Conservation (phyloP, 768 basidiomycete species). For the Termitomyces sp. region DNA sequence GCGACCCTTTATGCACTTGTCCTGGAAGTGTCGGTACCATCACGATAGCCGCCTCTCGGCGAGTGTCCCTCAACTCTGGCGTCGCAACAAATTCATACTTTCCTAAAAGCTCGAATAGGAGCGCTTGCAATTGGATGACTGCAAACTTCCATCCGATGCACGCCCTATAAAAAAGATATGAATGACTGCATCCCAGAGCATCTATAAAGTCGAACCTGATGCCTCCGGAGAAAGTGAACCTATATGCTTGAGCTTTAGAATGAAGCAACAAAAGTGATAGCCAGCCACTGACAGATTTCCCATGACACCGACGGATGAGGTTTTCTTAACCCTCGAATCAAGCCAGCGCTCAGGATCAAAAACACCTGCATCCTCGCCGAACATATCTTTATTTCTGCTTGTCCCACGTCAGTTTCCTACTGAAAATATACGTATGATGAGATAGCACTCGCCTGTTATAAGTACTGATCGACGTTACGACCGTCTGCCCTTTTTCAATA, state of each 20-base stretch:
- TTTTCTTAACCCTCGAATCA: conserved; percentile 28
- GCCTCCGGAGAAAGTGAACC: conserved; percentile 25
- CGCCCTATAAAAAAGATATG: conserved; percentile 14
- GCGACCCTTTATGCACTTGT: conserved; percentile 32
- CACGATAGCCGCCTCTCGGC: conserved; percentile 32
- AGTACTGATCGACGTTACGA: conserved; percentile 42
- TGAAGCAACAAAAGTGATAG: not conserved
- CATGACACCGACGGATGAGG: conserved; percentile 38
- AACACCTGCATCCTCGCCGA: conserved; percentile 39
- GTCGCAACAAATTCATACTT: conserved; percentile 47
- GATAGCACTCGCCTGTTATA: conserved; percentile 40
- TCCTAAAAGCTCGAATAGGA: conserved; percentile 46
- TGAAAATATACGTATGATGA: not conserved
- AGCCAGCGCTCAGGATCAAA: conserved; percentile 49
- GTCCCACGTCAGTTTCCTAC: not conserved
- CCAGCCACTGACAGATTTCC: conserved; percentile 34
- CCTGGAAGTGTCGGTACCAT: conserved; percentile 40
- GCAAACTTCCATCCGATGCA: conserved; percentile 35
- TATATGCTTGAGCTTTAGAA: conserved; percentile 4
- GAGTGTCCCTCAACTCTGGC: conserved; percentile 25
- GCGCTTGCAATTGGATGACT: conserved; percentile 48
- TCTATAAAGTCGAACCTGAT: conserved; percentile 16
- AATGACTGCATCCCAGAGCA: not conserved
- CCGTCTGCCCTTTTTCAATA: conserved; percentile 42
- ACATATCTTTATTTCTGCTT: conserved; percentile 33